Percentiles rank a stretch among this genome's conserved stretches.
phyloP scores from a whole-genome alignment of 306 rosid species.

The Prunus persica region Prunus_persica_NCBIv2 NC_034009.1:45222001-45222500 shows the following conservation, averaged over 20 bases:
- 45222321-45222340: constrained; percentile 7
- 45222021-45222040: too few species aligned
- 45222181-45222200: constrained; percentile 5
- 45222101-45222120: too few species aligned
- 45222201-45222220: background rate
- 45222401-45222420: constrained; percentile 66
- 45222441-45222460: constrained; percentile 52
- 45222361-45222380: background rate
- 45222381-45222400: background rate
- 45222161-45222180: constrained; percentile 10
- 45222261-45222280: constrained; percentile 10
- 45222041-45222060: too few species aligned
- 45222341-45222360: background rate
- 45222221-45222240: background rate
- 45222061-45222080: too few species aligned
- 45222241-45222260: background rate
- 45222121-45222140: too few species aligned
- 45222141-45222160: background rate
- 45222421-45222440: constrained; percentile 44
- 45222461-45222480: constrained; percentile 41
- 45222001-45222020: too few species aligned
- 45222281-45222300: constrained; percentile 1
- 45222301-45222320: background rate
- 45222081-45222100: too few species aligned
- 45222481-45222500: constrained; percentile 40